Evolutionary conservation across 2,329 filamentous ascomycete genomes (phyloP), one percentile per base, ranked within the genome.

Genomic region (Teratosphaeria nubilosa): DNA sequence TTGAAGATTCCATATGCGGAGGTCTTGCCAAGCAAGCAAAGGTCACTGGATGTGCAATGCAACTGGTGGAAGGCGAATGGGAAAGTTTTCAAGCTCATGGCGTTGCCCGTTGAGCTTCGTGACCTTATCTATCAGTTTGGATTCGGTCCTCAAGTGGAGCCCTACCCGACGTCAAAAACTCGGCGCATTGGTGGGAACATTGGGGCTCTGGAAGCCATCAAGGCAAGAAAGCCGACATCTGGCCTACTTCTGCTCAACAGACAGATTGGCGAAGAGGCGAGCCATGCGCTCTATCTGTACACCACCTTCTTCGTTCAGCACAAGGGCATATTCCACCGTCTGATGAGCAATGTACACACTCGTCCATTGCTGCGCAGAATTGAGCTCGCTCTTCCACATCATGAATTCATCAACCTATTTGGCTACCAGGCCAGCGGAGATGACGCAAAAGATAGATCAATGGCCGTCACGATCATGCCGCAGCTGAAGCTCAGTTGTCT

Each of bases 101-200:
- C 60, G 0, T 54, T 69, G n/a, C 66, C 68, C 5, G 34, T 50
- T 2, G 68, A 69, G 50, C 53, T 69, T 14, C 63, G 68, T 9
- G 58, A 65, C 3, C 7, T 50, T 1, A 65, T 69, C 34, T 68
- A 65, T 54, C 30, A 32, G 11, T 54, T 59, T 24, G 51, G 56
- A 5, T 59, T 62, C 14, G 60, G 58, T 2, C 25, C 45, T 25
- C 34, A 30, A 5, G 55, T 63, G 22, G 50, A 59, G 41, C 63
- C 63, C 5, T 60, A 57, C 24, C 57, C 58, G 27, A 25, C 56
- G 14, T 50, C 30, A 53, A 58, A 53, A 45, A 34, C 41, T 55
- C 51, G 56, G 16, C 14, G 24, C 11, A 25, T 48, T 16, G 41
- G 41, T n/a, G 41, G 22, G 25, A 14, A n/a, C n/a, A 30, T 41